Percentiles rank a stretch among this genome's conserved stretches.
phyloP scores from a whole-genome alignment of 306 rosid species.

The Cicer arietinum region DNA sequence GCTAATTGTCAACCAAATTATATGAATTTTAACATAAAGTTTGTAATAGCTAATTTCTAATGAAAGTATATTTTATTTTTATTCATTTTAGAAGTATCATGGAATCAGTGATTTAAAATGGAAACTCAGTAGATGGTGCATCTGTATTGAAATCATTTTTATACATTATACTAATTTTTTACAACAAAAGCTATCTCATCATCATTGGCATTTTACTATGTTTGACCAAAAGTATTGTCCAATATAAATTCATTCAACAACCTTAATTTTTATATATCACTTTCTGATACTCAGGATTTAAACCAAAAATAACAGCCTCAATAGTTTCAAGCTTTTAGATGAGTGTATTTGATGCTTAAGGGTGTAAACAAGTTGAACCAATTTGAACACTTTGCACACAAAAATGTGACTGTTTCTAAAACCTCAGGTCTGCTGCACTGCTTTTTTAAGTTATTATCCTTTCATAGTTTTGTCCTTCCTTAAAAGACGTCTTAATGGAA shows the following conservation, averaged over 20 bases:
- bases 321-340: not conserved
- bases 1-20: conserved; percentile 17
- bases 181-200: not conserved
- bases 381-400: not conserved
- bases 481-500: no score
- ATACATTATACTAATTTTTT: not conserved
- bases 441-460: no score
- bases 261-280: not conserved
- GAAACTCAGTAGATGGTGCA: not conserved
- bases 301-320: not conserved
- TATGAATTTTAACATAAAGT: conserved; percentile 8
- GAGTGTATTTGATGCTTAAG: not conserved
- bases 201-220: conserved; percentile 15
- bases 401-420: not conserved
- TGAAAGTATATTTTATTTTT: not conserved
- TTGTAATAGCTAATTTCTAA: conserved; percentile 43
- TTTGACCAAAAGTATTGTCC: not conserved
- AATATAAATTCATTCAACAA: not conserved
- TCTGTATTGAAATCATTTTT: not conserved
- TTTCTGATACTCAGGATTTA: not conserved
- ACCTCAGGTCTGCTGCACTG: no score
- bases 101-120: not conserved
- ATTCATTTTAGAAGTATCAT: conserved; percentile 3
- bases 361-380: not conserved
- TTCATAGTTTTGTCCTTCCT: no score